phyloP scores from a whole-genome alignment of 768 basidiomycete species.

The Saitozyma sp. region DNA sequence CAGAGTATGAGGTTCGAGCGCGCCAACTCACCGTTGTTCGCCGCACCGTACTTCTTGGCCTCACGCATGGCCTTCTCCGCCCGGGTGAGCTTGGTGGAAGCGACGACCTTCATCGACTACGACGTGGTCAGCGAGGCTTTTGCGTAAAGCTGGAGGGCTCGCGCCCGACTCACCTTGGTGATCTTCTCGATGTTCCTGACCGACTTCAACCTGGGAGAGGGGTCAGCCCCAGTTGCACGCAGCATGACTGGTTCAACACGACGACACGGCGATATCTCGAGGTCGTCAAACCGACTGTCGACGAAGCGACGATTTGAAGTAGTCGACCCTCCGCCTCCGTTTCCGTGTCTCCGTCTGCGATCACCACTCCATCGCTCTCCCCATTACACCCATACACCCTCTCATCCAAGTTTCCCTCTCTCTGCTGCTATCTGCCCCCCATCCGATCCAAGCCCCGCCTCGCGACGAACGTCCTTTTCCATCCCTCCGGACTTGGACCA shows the following conservation, averaged over 20 bases:
- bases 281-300: neutral
- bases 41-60: constrained; percentile 88
- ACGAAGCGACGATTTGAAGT: neutral
- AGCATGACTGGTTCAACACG: neutral
- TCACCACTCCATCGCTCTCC: no score
- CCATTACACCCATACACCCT: no score
- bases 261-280: neutral
- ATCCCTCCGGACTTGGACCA: no score
- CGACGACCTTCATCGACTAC: constrained; percentile 99
- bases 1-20: constrained; percentile 3
- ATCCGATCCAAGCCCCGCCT: no score
- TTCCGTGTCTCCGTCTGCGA: no score
- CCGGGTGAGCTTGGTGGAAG: constrained; percentile 92
- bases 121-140: constrained; percentile 9
- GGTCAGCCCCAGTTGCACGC: neutral
- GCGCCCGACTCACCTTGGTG: constrained; percentile 71
- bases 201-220: constrained; percentile 62
- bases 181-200: constrained; percentile 99
- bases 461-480: no score
- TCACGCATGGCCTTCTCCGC: constrained; percentile 89
- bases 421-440: no score
- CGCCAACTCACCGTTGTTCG: constrained; percentile 74
- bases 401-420: no score
- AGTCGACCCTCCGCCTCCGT: no score
- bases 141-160: neutral